Base-by-base conservation (phyloP, 371 early-diverging fungal species). In the Actinomucor elegans region DNA sequence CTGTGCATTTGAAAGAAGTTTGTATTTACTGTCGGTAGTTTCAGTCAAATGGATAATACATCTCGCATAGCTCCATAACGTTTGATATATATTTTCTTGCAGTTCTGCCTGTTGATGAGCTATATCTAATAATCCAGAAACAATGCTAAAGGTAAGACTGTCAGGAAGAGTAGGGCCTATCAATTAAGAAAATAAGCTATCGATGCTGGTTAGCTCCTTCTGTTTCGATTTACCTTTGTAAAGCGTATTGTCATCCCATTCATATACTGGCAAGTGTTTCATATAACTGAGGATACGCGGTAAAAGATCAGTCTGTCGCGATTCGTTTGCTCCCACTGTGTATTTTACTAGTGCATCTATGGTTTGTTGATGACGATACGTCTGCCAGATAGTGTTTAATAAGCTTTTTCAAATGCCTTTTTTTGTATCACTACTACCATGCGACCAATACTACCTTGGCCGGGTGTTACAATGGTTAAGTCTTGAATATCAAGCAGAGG, bases 91-190 rank as follows among this genome's bases (percentile, higher is more conserved):
- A 7, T 44, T 58, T 9, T 73, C 74, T 26, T 66, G 56, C 5
- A 64, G 68, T 8, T 70, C 55, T 2, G 56, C 20, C 14, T 57
- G 52, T 49, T 75, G 73, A 58, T 41, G 51, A 2, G 75, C 79
- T 27, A 84, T 75, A 33, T 66, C 64, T 28, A 87, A 59, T 42
- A 87, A 70, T 15, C 80, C 69, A 10, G 54, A 56, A 9, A 75
- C 65, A n/a, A 83, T 53, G 17, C 48, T 59, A 31, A 59, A 69
- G 11, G 77, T 57, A 23, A 78, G 55, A 45, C 62, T 62, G 45
- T 79, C 83, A 1, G 72, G 57, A 6, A 71, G 52, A n/a, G 50
- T 45, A n/a, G 63, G 38, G 24, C 66, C 47, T 66, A 59, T 43
- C 14, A 58, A n/a, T n/a, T n/a, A n/a, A n/a, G n/a, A n/a, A n/a